Percentiles rank a stretch among this genome's conserved stretches.
These are phyloP conservation scores for Boletus pseudopeckii DNA, from an alignment of 768 basidiomycete genomes.

Conservation along the genomic window DNA sequence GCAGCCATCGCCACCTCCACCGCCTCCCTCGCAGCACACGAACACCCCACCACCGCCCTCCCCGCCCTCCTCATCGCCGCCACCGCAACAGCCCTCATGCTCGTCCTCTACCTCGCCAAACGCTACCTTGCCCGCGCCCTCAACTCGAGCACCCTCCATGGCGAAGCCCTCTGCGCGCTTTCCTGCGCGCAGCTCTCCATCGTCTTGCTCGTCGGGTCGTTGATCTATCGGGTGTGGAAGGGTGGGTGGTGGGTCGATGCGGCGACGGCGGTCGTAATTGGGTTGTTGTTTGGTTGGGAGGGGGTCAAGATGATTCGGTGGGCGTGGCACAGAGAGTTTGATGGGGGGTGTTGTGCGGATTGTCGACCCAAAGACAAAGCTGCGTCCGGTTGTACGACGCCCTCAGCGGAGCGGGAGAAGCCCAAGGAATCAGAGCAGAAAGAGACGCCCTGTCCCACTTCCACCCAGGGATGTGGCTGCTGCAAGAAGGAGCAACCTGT, in stretches of 20 bases:
- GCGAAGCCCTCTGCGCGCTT: constrained; percentile 44
- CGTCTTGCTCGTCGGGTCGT: constrained; percentile 41
- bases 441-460: background rate
- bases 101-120: constrained; percentile 43
- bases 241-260: constrained; percentile 43
- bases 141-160: constrained; percentile 41
- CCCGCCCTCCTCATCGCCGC: constrained; percentile 43
- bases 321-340: constrained; percentile 24
- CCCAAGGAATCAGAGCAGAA: background rate
- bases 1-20: constrained; percentile 37
- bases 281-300: constrained; percentile 7
- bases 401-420: background rate
- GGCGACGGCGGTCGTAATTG: constrained; percentile 4
- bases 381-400: background rate
- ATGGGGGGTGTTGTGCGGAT: constrained; percentile 35
- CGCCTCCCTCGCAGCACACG: constrained; percentile 31
- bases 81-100: constrained; percentile 36
- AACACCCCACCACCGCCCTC: constrained; percentile 36
- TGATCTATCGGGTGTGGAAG: constrained; percentile 37
- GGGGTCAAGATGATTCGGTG: constrained; percentile 32
- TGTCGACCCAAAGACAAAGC: background rate
- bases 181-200: constrained; percentile 40
- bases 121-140: constrained; percentile 41
- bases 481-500: background rate
- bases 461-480: constrained; percentile 1